phyloP scores from a whole-genome alignment of 1,284 basidiomycete genomes.

The Sporisorium iseilematis-ciliati region DNA sequence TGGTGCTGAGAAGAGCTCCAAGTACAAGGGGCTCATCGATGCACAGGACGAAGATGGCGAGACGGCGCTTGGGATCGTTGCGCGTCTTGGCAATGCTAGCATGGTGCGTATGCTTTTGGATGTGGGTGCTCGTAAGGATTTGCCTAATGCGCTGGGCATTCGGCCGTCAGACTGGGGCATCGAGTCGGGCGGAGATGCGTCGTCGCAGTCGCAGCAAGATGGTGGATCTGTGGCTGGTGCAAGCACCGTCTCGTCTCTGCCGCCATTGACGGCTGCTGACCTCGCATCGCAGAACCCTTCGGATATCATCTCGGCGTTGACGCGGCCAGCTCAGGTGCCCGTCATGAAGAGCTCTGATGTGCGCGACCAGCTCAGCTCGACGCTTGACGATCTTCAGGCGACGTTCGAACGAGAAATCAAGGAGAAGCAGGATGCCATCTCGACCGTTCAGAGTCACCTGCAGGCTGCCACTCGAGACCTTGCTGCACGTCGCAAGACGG shows the following conservation, averaged over 20 bases:
- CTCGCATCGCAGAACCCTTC: constrained; percentile 69
- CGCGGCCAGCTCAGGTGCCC: constrained; percentile 73
- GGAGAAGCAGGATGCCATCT: constrained; percentile 85
- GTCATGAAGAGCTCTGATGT: constrained; percentile 90
- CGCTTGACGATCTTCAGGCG: constrained; percentile 79
- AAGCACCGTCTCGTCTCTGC: constrained; percentile 36
- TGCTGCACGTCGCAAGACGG: constrained; percentile 81
- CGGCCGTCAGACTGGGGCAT: constrained; percentile 87
- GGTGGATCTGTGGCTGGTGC: constrained; percentile 25
- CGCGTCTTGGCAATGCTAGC: constrained; percentile 89
- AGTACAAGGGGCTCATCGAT: constrained; percentile 79
- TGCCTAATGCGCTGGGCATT: constrained; percentile 94
- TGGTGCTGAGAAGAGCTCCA: constrained; percentile 67
- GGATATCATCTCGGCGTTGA: constrained; percentile 75
- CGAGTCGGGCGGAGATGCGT: constrained; percentile 39
- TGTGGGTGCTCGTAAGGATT: constrained; percentile 89
- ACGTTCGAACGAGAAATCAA: constrained; percentile 89
- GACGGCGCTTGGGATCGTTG: constrained; percentile 93
- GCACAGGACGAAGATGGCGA: constrained; percentile 96
- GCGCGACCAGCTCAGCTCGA: constrained; percentile 74
- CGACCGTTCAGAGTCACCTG: constrained; percentile 86
- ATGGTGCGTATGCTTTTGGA: constrained; percentile 89
- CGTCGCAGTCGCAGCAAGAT: constrained; percentile 29
- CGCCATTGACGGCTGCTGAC: constrained; percentile 50
- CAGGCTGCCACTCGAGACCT: constrained; percentile 89